These are phyloP conservation scores for Rubia tinctorum DNA, from an alignment of 305 asterid species.

Conservation along the genomic window DNA sequence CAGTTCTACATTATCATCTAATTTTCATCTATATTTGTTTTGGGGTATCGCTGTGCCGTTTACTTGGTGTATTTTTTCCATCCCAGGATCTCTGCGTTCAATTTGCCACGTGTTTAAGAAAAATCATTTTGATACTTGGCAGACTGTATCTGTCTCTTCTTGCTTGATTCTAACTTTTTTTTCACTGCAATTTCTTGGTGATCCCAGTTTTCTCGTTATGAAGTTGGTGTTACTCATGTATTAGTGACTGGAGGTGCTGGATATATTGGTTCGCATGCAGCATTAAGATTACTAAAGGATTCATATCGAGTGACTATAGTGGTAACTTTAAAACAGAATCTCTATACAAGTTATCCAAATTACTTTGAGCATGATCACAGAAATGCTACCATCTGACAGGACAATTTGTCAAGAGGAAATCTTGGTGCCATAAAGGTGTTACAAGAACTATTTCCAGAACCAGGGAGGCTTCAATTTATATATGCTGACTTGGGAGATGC, in stretches of 20 bases:
- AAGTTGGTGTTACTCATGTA: slow-evolving; percentile 88
- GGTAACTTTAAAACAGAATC: slow-evolving; percentile 38
- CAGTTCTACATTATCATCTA: not conserved
- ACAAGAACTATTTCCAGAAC: slow-evolving; percentile 78
- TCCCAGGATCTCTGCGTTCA: not conserved
- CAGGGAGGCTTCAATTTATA: slow-evolving; percentile 92
- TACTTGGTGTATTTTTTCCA: not conserved
- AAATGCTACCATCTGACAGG: slow-evolving; percentile 39
- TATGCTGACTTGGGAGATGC: slow-evolving; percentile 90
- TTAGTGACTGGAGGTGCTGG: slow-evolving; percentile 99
- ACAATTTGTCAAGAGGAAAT: slow-evolving; percentile 92
- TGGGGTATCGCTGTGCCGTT: not conserved
- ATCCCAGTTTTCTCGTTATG: slow-evolving; percentile 69
- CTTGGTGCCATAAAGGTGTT: slow-evolving; percentile 73
- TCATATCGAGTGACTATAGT: slow-evolving; percentile 88
- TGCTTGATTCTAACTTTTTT: slow-evolving; percentile 15
- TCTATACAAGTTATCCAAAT: not conserved
- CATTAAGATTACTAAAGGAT: slow-evolving; percentile 73
- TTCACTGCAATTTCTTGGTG: slow-evolving; percentile 2
- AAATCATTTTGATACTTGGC: not conserved
- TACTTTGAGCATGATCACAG: slow-evolving; percentile 12
- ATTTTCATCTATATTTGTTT: not conserved
- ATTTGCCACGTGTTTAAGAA: not conserved
- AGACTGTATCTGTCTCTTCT: not conserved
- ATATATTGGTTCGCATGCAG: slow-evolving; percentile 94